These are phyloP conservation scores for Phytomonas francai DNA, from an alignment of 208 protist genomes.

Conservation along the genomic window DNA sequence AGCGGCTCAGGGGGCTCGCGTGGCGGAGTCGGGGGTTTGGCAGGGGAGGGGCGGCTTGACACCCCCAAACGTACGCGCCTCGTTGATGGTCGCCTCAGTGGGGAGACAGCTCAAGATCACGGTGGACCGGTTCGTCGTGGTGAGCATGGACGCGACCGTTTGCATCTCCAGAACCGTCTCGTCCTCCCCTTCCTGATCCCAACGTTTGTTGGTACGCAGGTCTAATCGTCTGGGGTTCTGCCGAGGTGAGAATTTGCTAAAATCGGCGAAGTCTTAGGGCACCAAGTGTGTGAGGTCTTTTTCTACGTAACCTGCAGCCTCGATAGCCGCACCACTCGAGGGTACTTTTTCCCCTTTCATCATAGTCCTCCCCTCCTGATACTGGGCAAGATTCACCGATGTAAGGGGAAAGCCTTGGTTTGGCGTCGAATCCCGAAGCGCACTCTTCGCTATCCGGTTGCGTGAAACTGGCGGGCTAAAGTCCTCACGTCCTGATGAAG, in stretches of 20 bases:
- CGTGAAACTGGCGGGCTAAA: no score
- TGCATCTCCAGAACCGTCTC: conserved; percentile 26
- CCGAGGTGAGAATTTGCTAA: background rate
- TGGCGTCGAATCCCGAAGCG: no score
- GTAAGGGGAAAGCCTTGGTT: background rate
- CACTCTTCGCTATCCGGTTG: no score
- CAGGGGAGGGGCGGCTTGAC: background rate
- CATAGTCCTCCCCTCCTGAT: background rate
- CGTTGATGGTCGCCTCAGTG: background rate
- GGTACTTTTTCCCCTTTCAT: background rate
- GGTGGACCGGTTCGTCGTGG: conserved; percentile 5
- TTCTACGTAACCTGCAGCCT: no score
- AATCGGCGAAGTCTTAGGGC: no score
- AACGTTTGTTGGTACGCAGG: conserved; percentile 24
- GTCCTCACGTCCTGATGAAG: no score
- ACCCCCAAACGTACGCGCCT: background rate
- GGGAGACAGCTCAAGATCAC: background rate
- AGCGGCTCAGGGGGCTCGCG: background rate
- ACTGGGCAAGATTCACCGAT: background rate
- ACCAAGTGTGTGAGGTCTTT: no score
- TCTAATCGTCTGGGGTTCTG: conserved; percentile 15
- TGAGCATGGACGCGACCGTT: conserved; percentile 36
- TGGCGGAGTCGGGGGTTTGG: no score
- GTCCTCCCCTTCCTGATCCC: conserved; percentile 11
- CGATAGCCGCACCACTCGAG: no score